A percentile compares a stretch with the other conserved stretches of the same genome.
These are phyloP conservation scores for Xylaria cubensis DNA, from an alignment of 495 filamentous ascomycete genomes.

Conservation along the genomic window DNA sequence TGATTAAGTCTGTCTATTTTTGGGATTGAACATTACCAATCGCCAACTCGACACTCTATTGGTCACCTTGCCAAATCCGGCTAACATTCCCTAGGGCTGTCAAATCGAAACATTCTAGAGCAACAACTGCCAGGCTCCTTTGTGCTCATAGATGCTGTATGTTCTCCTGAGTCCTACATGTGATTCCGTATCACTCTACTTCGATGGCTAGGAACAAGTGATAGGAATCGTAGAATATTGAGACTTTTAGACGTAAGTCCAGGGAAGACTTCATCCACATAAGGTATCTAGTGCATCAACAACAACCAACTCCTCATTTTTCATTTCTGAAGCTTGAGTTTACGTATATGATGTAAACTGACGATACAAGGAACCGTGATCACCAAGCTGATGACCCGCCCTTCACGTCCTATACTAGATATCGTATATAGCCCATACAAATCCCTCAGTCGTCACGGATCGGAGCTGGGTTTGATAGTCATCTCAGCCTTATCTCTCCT, in stretches of 20 bases:
- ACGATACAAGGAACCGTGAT: background rate
- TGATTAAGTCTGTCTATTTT: constrained; percentile 28
- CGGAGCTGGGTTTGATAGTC: constrained; percentile 25
- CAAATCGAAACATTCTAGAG: constrained; percentile 14
- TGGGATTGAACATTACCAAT: constrained; percentile 26
- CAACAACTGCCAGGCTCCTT: constrained; percentile 9
- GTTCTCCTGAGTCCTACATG: background rate
- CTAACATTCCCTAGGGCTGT: constrained; percentile 22
- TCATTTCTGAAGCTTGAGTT: background rate
- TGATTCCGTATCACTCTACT: background rate
- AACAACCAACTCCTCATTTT: background rate
- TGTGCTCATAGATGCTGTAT: background rate
- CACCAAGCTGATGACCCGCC: background rate
- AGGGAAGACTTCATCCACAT: background rate
- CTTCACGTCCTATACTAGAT: background rate
- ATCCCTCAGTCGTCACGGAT: constrained; percentile 10
- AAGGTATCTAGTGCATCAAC: background rate
- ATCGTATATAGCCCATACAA: constrained; percentile 20
- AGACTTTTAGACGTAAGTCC: background rate
- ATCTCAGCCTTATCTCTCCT: constrained; percentile 25
- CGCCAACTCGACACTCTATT: constrained; percentile 13
- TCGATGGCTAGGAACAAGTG: background rate
- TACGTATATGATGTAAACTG: background rate
- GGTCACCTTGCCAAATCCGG: constrained; percentile 11
- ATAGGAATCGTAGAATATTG: too few relatives aligned